phyloP scores from a whole-genome alignment of 805 yeast genomes.

The Candida hungchunana region DNA sequence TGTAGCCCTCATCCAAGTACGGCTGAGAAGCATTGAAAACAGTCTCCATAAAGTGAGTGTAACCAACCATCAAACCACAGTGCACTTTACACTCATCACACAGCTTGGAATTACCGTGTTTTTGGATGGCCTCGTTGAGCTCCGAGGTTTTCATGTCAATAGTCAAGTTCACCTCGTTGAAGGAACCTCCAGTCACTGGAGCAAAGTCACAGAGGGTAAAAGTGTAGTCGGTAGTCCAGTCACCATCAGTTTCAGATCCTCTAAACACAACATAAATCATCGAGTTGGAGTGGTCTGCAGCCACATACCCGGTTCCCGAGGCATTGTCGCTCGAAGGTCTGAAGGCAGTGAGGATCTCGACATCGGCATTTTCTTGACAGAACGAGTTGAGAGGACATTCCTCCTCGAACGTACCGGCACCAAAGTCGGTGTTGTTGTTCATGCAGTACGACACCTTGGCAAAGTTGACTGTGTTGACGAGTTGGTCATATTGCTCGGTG shows the following conservation, averaged over 20 bases:
- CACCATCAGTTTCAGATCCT: slow-evolving; percentile 61
- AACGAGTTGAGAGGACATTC: slow-evolving; percentile 19
- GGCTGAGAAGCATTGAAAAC: slow-evolving; percentile 33
- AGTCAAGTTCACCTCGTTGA: slow-evolving; percentile 4
- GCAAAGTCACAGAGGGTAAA: slow-evolving; percentile 42
- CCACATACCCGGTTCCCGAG: slow-evolving; percentile 52
- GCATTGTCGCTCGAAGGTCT: slow-evolving; percentile 30
- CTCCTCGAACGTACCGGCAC: slow-evolving; percentile 11
- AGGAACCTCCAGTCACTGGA: slow-evolving; percentile 29
- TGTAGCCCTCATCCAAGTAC: slow-evolving; percentile 40
- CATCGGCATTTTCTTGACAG: slow-evolving; percentile 14
- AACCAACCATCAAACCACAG: slow-evolving; percentile 54
- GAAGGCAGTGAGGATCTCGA: slow-evolving; percentile 12
- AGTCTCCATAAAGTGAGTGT: slow-evolving; percentile 37
- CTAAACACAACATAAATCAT: slow-evolving; percentile 52
- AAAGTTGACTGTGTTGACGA: slow-evolving; percentile 15
- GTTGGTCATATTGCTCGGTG: slow-evolving; percentile 14
- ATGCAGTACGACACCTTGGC: slow-evolving; percentile 22
- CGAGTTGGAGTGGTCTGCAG: slow-evolving; percentile 41
- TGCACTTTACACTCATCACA: slow-evolving; percentile 59
- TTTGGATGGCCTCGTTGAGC: slow-evolving; percentile 2
- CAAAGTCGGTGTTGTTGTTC: slow-evolving; percentile 9
- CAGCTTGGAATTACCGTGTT: slow-evolving; percentile 9
- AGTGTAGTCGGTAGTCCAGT: slow-evolving; percentile 59
- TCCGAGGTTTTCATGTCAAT: neutral